Percentiles rank a stretch among this genome's conserved stretches.
These are phyloP conservation scores for Aureobasidium sp. DNA, from an alignment of 2,329 filamentous ascomycete genomes.

Conservation along the genomic window DNA sequence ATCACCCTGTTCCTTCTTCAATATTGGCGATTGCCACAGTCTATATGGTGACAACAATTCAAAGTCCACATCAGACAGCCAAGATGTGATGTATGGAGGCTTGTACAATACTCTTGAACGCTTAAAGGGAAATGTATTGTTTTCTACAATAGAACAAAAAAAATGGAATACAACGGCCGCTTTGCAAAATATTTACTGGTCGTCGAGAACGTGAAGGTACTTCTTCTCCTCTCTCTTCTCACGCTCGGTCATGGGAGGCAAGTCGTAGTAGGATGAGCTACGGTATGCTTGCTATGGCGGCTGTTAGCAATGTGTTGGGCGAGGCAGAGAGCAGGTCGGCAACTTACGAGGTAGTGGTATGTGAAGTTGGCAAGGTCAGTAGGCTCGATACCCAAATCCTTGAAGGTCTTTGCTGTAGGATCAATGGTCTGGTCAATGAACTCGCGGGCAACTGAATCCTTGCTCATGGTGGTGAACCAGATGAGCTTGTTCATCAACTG, in stretches of 20 bases:
- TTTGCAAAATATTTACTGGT: conserved; percentile 53
- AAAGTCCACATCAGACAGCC: not conserved
- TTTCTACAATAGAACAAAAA: conserved; percentile 8
- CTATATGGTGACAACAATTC: too few relatives aligned
- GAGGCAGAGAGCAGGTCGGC: not conserved
- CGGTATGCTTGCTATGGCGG: conserved; percentile 73
- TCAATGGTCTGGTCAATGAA: conserved; percentile 92
- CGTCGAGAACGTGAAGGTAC: conserved; percentile 88
- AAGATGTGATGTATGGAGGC: not conserved
- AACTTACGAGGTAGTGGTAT: conserved; percentile 84
- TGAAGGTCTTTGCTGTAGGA: conserved; percentile 86
- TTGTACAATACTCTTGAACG: not conserved
- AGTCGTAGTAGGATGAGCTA: conserved; percentile 80
- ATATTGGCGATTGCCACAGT: not conserved
- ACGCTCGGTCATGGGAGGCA: conserved; percentile 88
- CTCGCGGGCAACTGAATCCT: conserved; percentile 83
- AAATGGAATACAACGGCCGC: not conserved
- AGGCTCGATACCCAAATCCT: conserved; percentile 84
- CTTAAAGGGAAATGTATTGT: not conserved
- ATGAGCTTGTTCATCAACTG: conserved; percentile 69
- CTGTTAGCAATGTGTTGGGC: conserved; percentile 29
- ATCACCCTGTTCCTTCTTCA: not conserved
- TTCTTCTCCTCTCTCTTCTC: conserved; percentile 94
- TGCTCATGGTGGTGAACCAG: conserved; percentile 82
- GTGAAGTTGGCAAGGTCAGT: conserved; percentile 79